Percentiles rank a stretch among this genome's conserved stretches.
Evolutionary conservation across 495 filamentous ascomycete species (phyloP).

Genomic region (Entonaema liquescens): DNA sequence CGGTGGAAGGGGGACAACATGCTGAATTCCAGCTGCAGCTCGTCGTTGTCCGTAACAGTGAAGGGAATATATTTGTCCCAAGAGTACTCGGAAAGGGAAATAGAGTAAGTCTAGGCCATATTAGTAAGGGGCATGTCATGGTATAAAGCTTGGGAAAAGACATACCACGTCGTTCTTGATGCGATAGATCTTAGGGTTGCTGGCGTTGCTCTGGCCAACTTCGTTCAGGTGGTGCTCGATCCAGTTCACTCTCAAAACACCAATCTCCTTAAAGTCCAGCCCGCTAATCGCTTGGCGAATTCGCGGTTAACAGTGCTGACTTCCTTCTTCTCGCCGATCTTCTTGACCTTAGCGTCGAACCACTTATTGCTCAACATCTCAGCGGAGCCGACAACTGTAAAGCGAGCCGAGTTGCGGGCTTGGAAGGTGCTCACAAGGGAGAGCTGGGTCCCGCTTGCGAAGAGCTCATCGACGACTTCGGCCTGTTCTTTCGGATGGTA

Average conservation of each 20-base stretch:
- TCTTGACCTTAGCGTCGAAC: slow-evolving; percentile 84
- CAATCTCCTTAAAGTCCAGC: slow-evolving; percentile 92
- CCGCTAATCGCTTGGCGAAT: slow-evolving; percentile 83
- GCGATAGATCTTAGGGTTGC: slow-evolving; percentile 90
- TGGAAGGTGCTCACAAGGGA: slow-evolving; percentile 84
- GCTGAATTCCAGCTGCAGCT: slow-evolving; percentile 91
- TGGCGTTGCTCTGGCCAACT: slow-evolving; percentile 57
- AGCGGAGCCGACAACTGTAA: slow-evolving; percentile 84
- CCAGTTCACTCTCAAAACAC: slow-evolving; percentile 84
- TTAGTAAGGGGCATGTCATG: slow-evolving; percentile 21
- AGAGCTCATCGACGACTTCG: slow-evolving; percentile 75
- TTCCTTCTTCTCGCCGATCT: slow-evolving; percentile 62
- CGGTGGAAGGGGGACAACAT: slow-evolving; percentile 99
- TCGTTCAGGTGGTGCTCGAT: slow-evolving; percentile 81
- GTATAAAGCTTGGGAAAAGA: slow-evolving; percentile 40
- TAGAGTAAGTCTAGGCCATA: slow-evolving; percentile 74
- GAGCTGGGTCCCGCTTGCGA: slow-evolving; percentile 83
- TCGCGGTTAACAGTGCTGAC: slow-evolving; percentile 77
- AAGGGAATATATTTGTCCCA: slow-evolving; percentile 78
- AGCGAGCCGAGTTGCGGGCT: slow-evolving; percentile 89
- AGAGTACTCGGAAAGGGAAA: slow-evolving; percentile 85
- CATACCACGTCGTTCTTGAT: slow-evolving; percentile 97
- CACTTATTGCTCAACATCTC: slow-evolving; percentile 90
- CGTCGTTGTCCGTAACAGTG: slow-evolving; percentile 70
- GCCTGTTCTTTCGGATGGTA: slow-evolving; percentile 93